phyloP scores from a whole-genome alignment of 441 rosid genomes.

The Jatropha podagrica region DNA sequence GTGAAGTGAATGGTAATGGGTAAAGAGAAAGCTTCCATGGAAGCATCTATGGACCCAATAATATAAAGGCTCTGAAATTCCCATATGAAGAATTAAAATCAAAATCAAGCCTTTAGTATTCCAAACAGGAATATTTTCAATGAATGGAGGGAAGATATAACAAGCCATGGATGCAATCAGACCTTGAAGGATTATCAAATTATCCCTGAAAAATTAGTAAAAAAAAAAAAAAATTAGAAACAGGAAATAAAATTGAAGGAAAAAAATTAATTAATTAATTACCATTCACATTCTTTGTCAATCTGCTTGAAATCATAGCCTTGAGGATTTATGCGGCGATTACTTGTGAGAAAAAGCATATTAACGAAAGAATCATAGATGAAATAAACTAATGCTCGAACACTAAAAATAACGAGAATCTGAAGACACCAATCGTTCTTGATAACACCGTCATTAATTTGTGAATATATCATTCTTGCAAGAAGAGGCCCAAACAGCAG shows the following conservation, averaged over 20 bases:
- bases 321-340: constrained; percentile 53
- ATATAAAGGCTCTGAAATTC: constrained; percentile 79
- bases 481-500: constrained; percentile 69
- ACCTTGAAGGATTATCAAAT: constrained; percentile 79
- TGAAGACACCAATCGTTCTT: constrained; percentile 62
- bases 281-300: constrained; percentile 95
- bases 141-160: constrained; percentile 43
- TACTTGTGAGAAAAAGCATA: constrained; percentile 63
- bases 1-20: constrained; percentile 71
- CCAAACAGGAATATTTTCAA: constrained; percentile 60
- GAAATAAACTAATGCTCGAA: constrained; percentile 40
- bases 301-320: constrained; percentile 89
- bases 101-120: constrained; percentile 61
- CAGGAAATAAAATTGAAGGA: not conserved
- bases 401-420: constrained; percentile 47
- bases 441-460: constrained; percentile 41
- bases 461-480: constrained; percentile 57
- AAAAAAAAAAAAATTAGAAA: not conserved
- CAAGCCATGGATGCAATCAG: constrained; percentile 55
- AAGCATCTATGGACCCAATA: constrained; percentile 65
- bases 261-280: not conserved
- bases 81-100: constrained; percentile 61
- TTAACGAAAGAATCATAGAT: constrained; percentile 45
- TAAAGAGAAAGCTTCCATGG: constrained; percentile 56
- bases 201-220: constrained; percentile 59